Base-by-base conservation (phyloP, 75 land plant genomes). In the Pinus tabuliformis region DNA sequence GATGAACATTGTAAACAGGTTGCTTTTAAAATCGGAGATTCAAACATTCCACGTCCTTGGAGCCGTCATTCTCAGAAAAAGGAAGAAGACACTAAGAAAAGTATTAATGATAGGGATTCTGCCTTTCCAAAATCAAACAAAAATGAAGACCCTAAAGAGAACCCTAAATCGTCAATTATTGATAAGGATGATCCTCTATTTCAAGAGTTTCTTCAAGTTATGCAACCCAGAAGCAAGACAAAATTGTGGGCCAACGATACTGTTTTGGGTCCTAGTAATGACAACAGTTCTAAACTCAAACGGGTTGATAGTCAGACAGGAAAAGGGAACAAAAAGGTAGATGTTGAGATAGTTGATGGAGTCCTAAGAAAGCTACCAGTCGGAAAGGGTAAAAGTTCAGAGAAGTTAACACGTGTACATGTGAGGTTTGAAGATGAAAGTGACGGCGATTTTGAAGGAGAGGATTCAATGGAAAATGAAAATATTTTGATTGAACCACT, bases 241-340 rank as follows among this genome's bases (percentile, higher is more conserved):
- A 97, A 97, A 75, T 49, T 97, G 72, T 97, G 99, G 99, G 90
- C 90, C 26, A 89, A 97, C 85, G 99, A 97, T 74, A 82, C 90
- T 3, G 30, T 82, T 17, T 76, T 57, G 39, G 66, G 78, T 72
- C n/a, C 78, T 18, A n/a, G 61, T 26, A 76, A 22, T 78, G 77
- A 37, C 49, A 49, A 17, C 56, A 52, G 36, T 72, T 7, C 15
- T 71, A 65, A 54, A 6, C 61, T 11, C 57, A 59, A 49, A 16
- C 63, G 73, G 73, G 58, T 33, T 57, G 76, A 75, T 54, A 73
- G 72, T 37, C 59, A 70, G 73, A 81, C 49, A 45, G 78, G 62
- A 77, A 79, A 82, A 72, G 37, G 49, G 36, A 49, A 73, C 28
- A 65, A 80, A 36, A 18, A 72, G 75, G 28, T 81, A 62, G 85